These are phyloP conservation scores for Teunomyces barrocoloradensis DNA, from an alignment of 805 yeast genomes.

Conservation along the genomic window DNA sequence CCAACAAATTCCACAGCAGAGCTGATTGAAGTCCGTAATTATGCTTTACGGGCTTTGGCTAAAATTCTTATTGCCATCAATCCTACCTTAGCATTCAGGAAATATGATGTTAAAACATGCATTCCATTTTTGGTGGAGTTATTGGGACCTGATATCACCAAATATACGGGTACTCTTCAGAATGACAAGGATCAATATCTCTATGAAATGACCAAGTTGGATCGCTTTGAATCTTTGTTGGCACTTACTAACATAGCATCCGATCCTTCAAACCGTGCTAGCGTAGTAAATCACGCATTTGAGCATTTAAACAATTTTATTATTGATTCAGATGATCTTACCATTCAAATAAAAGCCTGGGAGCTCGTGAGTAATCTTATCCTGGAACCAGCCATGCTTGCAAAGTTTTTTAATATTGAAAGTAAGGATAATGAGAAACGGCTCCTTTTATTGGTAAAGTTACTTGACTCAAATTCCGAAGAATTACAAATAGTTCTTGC, in stretches of 20 bases:
- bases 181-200: conserved; percentile 15
- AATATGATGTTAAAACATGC: conserved; percentile 39
- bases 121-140: conserved; percentile 50
- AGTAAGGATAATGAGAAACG: conserved; percentile 25
- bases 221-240: conserved; percentile 53
- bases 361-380: conserved; percentile 65
- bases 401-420: conserved; percentile 58
- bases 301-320: conserved; percentile 42
- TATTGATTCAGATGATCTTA: conserved; percentile 32
- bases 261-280: background rate
- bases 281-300: conserved; percentile 29
- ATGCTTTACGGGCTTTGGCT: conserved; percentile 44
- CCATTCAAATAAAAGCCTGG: conserved; percentile 57
- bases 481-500: conserved; percentile 30
- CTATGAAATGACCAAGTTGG: conserved; percentile 35
- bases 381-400: conserved; percentile 38
- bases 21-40: conserved; percentile 21
- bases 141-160: conserved; percentile 32
- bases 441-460: conserved; percentile 27
- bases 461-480: conserved; percentile 33
- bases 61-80: conserved; percentile 43
- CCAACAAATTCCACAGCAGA: conserved; percentile 15
- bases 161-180: conserved; percentile 13
- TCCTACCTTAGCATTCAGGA: conserved; percentile 41
- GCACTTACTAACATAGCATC: conserved; percentile 71